phyloP scores from a whole-genome alignment of 257 asterid genomes.

The Lycium barbarum region DNA sequence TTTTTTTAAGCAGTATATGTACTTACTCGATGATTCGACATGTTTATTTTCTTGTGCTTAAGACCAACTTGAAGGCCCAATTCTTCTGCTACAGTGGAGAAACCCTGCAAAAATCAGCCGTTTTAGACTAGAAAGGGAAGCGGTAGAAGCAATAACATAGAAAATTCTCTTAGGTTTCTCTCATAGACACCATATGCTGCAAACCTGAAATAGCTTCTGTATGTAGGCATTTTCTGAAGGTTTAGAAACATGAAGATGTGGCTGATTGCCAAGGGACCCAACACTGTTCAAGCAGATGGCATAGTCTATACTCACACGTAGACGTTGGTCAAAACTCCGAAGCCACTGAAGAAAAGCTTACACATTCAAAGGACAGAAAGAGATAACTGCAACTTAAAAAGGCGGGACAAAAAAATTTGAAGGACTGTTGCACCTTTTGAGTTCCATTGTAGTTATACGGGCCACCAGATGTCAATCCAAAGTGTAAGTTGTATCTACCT shows the following conservation, averaged over 20 bases:
- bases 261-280: constrained; percentile 63
- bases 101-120: constrained; percentile 63
- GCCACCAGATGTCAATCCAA: constrained; percentile 94
- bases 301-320: constrained; percentile 89
- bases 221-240: constrained; percentile 87
- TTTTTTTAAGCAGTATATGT: constrained; percentile 6
- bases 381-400: constrained; percentile 38
- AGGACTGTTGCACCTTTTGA: constrained; percentile 60
- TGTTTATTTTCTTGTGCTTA: constrained; percentile 98
- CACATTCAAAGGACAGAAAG: background rate
- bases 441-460: constrained; percentile 96
- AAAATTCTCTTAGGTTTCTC: constrained; percentile 19
- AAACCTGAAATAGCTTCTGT: constrained; percentile 88
- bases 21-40: constrained; percentile 94
- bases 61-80: constrained; percentile 80
- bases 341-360: constrained; percentile 68
- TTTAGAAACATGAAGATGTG: constrained; percentile 89
- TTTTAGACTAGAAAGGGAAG: constrained; percentile 35
- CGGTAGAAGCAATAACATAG: background rate
- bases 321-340: constrained; percentile 81
- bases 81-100: constrained; percentile 79
- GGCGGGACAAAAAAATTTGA: constrained; percentile 23
- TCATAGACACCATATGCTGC: constrained; percentile 6
- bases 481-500: constrained; percentile 86
- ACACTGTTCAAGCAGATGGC: constrained; percentile 93